Conservation (phyloP, 805 yeast species). For the Wickerhamiella vanderwaltii region DNA sequence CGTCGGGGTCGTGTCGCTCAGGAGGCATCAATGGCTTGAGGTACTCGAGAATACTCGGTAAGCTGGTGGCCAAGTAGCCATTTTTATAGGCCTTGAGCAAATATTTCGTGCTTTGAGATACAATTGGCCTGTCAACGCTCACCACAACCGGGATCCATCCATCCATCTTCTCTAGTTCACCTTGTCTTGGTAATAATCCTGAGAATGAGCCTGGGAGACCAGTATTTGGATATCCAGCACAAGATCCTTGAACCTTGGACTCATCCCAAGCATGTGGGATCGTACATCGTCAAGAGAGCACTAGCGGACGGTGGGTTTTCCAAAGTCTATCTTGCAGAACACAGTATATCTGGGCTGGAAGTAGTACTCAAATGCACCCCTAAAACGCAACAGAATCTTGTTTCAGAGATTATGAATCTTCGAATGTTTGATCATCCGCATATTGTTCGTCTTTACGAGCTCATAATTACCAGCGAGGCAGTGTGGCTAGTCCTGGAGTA, state of each 20-base stretch:
- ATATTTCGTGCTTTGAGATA: not conserved
- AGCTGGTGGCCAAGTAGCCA: conserved; percentile 14
- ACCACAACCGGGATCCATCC: conserved; percentile 13
- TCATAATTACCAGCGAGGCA: conserved; percentile 62
- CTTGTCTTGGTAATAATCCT: not conserved
- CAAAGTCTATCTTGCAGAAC: conserved; percentile 75
- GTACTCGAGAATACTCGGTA: conserved; percentile 15
- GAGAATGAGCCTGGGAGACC: conserved; percentile 10
- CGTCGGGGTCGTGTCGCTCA: not conserved
- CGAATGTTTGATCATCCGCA: conserved; percentile 73
- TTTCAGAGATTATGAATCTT: conserved; percentile 81
- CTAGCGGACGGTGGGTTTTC: conserved; percentile 90
- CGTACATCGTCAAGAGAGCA: conserved; percentile 56
- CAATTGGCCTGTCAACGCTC: conserved; percentile 8
- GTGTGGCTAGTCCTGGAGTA: conserved; percentile 87
- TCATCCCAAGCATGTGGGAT: conserved; percentile 55
- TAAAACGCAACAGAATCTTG: conserved; percentile 70
- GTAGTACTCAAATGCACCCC: conserved; percentile 74
- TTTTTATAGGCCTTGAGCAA: conserved; percentile 5
- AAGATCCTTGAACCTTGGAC: conserved; percentile 12
- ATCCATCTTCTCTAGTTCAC: conserved; percentile 3
- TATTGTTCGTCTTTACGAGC: conserved; percentile 75
- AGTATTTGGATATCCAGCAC: conserved; percentile 13
- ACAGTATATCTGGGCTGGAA: conserved; percentile 56
- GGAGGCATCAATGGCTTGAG: conserved; percentile 14